phyloP scores from a whole-genome alignment of 225 moss, liverwort and hornwort genomes.

The Climacium dendroides region DNA sequence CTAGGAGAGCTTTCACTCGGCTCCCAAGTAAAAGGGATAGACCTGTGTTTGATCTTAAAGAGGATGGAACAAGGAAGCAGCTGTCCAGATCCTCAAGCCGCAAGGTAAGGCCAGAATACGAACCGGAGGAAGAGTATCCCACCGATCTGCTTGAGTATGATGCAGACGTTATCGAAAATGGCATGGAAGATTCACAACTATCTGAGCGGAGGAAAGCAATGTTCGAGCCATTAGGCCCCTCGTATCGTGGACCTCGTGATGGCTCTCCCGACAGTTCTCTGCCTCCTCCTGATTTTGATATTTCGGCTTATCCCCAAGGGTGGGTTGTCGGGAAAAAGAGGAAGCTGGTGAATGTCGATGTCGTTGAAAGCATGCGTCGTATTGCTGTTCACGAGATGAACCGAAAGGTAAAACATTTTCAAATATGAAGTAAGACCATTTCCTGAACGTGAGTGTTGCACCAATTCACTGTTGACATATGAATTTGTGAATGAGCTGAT shows the following conservation, averaged over 20 bases:
- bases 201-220: constrained; percentile 84
- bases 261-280: constrained; percentile 64
- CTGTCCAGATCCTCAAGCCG: constrained; percentile 44
- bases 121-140: constrained; percentile 29
- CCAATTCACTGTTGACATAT: not conserved
- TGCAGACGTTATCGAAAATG: constrained; percentile 50
- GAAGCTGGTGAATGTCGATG: constrained; percentile 98
- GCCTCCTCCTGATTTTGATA: constrained; percentile 95
- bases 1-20: constrained; percentile 23
- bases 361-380: constrained; percentile 99
- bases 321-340: constrained; percentile 99
- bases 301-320: constrained; percentile 76
- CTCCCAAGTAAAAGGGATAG: constrained; percentile 34
- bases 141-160: constrained; percentile 44
- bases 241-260: constrained; percentile 73
- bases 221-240: constrained; percentile 91
- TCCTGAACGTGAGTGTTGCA: not conserved
- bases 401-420: constrained; percentile 53
- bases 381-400: constrained; percentile 99
- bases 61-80: constrained; percentile 47
- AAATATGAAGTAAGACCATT: not conserved
- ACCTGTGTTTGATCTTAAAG: constrained; percentile 38
- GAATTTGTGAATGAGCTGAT: not conserved
- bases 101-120: constrained; percentile 20
- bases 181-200: constrained; percentile 67